Percentiles rank a stretch among this genome's conserved stretches.
phyloP scores from a whole-genome alignment of 495 filamentous ascomycete species.

The Arthonia radiata region DNA sequence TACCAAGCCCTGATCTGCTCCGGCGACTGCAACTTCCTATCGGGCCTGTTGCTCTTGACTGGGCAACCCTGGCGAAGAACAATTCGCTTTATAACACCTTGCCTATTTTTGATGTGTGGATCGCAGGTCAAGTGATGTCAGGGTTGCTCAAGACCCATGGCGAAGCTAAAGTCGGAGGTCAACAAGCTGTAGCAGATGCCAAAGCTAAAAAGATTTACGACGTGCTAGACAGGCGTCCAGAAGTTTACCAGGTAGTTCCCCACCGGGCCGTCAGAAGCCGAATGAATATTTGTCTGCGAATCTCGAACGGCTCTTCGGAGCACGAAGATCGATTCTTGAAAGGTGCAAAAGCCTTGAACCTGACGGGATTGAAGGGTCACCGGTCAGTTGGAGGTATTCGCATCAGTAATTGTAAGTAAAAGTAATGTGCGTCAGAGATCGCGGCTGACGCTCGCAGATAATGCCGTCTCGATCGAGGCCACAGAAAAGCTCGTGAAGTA shows the following conservation, averaged over 20 bases:
- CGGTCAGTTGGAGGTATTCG: constrained; percentile 52
- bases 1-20: constrained; percentile 36
- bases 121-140: constrained; percentile 64
- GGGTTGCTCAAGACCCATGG: constrained; percentile 32
- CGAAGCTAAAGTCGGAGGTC: constrained; percentile 38
- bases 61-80: constrained; percentile 58
- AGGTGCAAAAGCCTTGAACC: constrained; percentile 33
- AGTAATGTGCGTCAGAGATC: constrained; percentile 1
- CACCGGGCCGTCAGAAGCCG: constrained; percentile 46
- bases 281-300: constrained; percentile 85
- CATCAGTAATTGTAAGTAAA: constrained; percentile 23
- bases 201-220: constrained; percentile 57
- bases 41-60: constrained; percentile 54
- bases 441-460: constrained; percentile 9
- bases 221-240: constrained; percentile 42
- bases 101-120: constrained; percentile 79
- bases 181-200: constrained; percentile 38
- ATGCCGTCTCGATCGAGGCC: constrained; percentile 14
- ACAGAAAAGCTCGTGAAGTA: constrained; percentile 14
- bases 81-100: constrained; percentile 88
- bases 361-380: constrained; percentile 61
- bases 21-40: constrained; percentile 54
- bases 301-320: constrained; percentile 33
- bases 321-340: constrained; percentile 56
- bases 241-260: constrained; percentile 48